Evolutionary conservation across 2,329 filamentous ascomycete genomes (phyloP).

Genomic region (Xylaria sp.): DNA sequence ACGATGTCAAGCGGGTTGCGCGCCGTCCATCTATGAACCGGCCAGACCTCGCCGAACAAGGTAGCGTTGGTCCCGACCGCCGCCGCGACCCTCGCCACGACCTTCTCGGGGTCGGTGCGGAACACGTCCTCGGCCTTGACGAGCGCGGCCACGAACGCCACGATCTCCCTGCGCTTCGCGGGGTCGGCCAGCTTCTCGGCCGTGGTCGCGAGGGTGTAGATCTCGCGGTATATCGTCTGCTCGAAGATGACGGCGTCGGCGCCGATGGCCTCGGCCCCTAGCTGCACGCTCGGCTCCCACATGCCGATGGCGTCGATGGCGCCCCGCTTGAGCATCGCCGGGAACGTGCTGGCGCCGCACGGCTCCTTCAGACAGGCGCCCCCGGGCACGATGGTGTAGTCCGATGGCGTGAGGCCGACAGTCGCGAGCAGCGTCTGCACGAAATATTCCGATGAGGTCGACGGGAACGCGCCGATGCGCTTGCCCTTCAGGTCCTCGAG

Average conservation of each 20-base stretch:
- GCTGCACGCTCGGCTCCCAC: conserved; percentile 51
- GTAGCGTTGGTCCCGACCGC: conserved; percentile 42
- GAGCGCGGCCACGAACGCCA: conserved; percentile 47
- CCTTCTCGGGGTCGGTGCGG: conserved; percentile 40
- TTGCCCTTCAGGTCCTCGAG: conserved; percentile 49
- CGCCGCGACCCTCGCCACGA: conserved; percentile 43
- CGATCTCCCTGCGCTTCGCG: conserved; percentile 45
- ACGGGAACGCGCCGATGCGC: conserved; percentile 47
- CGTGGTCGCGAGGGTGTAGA: conserved; percentile 50
- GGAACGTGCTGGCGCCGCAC: conserved; percentile 47
- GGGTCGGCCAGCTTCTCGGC: conserved; percentile 47
- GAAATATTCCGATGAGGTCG: conserved; percentile 50
- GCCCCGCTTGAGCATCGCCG: conserved; percentile 43
- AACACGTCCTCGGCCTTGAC: conserved; percentile 48
- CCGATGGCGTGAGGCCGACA: conserved; percentile 42
- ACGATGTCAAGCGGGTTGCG: conserved; percentile 43
- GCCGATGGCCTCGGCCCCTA: conserved; percentile 45
- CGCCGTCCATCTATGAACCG: conserved; percentile 47
- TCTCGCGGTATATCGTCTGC: conserved; percentile 48
- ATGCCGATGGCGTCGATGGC: conserved; percentile 49
- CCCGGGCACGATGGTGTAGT: conserved; percentile 47
- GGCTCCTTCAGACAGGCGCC: conserved; percentile 46
- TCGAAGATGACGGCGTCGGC: conserved; percentile 47
- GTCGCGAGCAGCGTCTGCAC: conserved; percentile 46
- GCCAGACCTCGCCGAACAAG: conserved; percentile 26